Conservation (phyloP, 2,329 filamentous ascomycete genomes). For the Aspergillus luchuensis region DNA sequence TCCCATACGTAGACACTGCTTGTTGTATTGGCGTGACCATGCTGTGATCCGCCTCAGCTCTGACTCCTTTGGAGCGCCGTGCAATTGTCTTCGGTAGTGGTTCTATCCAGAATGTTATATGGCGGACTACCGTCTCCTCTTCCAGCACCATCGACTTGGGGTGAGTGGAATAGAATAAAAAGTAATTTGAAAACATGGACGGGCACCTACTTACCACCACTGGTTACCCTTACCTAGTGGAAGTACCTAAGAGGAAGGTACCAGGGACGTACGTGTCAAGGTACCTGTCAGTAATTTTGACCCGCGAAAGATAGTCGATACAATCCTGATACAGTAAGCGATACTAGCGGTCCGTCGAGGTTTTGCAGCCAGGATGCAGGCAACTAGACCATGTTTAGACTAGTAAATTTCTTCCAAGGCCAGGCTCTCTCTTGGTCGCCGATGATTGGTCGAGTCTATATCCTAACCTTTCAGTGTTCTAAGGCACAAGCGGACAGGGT, state of each 20-base stretch:
- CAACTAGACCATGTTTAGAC: conserved; percentile 20
- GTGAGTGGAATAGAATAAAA: too few relatives aligned
- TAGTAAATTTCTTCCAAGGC: conserved; percentile 17
- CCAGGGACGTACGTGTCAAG: neutral
- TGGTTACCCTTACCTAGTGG: neutral
- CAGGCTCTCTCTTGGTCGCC: conserved; percentile 7
- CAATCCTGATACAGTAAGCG: conserved; percentile 6
- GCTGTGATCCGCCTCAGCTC: conserved; percentile 3
- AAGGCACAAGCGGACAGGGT: conserved; percentile 19
- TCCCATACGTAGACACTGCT: conserved; percentile 3
- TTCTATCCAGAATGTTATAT: neutral
- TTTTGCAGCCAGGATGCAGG: conserved; percentile 15
- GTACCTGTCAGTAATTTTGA: conserved; percentile 3
- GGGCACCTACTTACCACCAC: neutral
- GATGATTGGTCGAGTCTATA: conserved; percentile 22
- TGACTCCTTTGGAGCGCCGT: neutral
- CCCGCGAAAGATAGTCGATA: neutral
- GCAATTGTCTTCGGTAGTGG: neutral
- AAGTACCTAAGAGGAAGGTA: neutral
- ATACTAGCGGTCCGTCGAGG: neutral
- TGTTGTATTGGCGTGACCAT: conserved; percentile 3
- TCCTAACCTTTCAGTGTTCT: conserved; percentile 9
- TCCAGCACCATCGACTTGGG: neutral
- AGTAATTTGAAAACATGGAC: neutral
- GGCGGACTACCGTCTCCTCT: neutral